Conservation (phyloP, 352 stramenopile genomes). For the Globisporangium mamillatum region DNA sequence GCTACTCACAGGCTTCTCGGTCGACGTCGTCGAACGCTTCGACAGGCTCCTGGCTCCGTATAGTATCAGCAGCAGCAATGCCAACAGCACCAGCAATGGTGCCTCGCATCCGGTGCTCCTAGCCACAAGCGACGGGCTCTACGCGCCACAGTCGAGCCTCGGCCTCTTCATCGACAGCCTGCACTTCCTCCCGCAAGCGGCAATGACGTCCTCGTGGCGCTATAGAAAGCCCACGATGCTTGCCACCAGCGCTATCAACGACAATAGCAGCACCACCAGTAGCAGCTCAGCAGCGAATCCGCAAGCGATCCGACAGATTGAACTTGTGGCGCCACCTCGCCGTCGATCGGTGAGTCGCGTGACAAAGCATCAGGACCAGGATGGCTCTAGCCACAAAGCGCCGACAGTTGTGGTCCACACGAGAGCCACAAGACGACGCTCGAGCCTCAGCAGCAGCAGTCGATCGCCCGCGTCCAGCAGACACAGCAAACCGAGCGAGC, state of each 20-base stretch:
- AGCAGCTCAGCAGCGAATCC: not conserved
- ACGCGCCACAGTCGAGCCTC: slow-evolving; percentile 7
- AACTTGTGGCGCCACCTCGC: slow-evolving; percentile 6
- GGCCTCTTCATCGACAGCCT: slow-evolving; percentile 10
- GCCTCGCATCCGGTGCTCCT: not conserved
- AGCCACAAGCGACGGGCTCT: not conserved
- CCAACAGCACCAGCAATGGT: not conserved
- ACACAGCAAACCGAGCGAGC: not conserved
- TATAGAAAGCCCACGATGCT: not conserved
- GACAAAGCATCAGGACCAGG: not conserved
- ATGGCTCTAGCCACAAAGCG: not conserved
- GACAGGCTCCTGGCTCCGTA: slow-evolving; percentile 2
- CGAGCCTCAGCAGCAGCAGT: slow-evolving; percentile 4
- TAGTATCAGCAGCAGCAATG: not conserved
- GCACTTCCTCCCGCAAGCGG: slow-evolving; percentile 1
- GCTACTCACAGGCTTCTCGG: slow-evolving; percentile 15
- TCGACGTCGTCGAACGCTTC: slow-evolving; percentile 13
- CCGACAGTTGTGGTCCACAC: not conserved
- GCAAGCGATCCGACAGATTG: slow-evolving; percentile 4
- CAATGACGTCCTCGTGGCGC: slow-evolving; percentile 6
- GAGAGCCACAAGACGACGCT: not conserved
- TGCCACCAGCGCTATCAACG: not conserved
- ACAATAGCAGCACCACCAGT: not conserved
- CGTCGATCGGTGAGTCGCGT: not conserved
- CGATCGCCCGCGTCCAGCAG: not conserved